phyloP scores from a whole-genome alignment of 2,329 filamentous ascomycete genomes.

The Geoglossum cookeanum region DNA sequence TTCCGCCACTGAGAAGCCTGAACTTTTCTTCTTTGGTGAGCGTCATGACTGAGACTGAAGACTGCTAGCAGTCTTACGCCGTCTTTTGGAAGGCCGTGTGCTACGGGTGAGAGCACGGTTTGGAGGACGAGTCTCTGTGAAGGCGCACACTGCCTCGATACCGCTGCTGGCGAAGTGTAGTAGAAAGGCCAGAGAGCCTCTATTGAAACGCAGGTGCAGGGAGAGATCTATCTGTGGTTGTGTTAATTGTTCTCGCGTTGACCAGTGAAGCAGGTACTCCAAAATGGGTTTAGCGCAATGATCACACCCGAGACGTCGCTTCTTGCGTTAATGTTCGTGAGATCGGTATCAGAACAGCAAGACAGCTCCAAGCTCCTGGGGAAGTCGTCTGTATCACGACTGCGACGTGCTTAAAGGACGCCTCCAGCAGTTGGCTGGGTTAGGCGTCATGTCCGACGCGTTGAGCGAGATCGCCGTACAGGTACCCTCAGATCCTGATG shows the following conservation, averaged over 20 bases:
- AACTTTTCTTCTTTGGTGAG: not conserved
- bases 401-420: not conserved
- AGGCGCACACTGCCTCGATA: not conserved
- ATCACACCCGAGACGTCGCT: not conserved
- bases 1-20: not conserved
- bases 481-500: conserved; percentile 39
- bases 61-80: not conserved
- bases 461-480: conserved; percentile 25
- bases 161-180: too few relatives aligned
- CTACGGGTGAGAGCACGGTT: not conserved
- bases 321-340: not conserved
- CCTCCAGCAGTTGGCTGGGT: not conserved
- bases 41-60: not conserved
- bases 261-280: too few relatives aligned
- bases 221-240: too few relatives aligned
- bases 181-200: too few relatives aligned
- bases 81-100: not conserved
- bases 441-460: conserved; percentile 18
- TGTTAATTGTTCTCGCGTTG: too few relatives aligned
- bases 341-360: not conserved
- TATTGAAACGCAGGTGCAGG: too few relatives aligned
- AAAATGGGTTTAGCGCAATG: too few relatives aligned
- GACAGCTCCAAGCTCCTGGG: not conserved
- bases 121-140: not conserved
- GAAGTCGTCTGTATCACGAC: not conserved